Base-by-base conservation (phyloP, 805 yeast genomes). In the Yarrowia porcina region DNA sequence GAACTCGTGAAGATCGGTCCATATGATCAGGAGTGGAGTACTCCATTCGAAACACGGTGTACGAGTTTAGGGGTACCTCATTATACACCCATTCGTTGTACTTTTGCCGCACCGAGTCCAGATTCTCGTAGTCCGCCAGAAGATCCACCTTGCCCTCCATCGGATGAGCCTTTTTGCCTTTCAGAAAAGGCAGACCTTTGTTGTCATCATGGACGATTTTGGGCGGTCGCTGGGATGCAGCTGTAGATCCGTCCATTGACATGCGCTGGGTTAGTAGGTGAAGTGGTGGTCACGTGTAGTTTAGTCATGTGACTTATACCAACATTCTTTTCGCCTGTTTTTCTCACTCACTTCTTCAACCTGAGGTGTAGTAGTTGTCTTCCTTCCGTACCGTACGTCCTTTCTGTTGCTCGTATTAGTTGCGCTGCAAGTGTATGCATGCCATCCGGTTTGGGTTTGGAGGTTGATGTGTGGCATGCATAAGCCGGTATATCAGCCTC, bases 41-140 rank as follows among this genome's bases (percentile, higher is more conserved):
- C 63, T 66, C 67, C 36, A 74, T 67, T 63, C 74, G 70, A 25
- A 66, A 50, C 17, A 76, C 76, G 5, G 77, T 73, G 64, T 69
- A 72, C 20, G 75, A 70, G 25, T 67, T 64, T 17, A 41, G 61
- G 18, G 66, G 66, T 10, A 65, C 23, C 20, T 56, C 38, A 8
- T 39, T 56, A 20, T 41, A 20, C 21, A 42, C 23, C 45, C 50
- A 44, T 20, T 50, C 42, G 25, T 35, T 25, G 49, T 56, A 56
- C 21, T 30, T 39, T 20, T 39, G 39, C 4, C 49, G 25, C 10
- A 56, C 61, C 10, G 21, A 12, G 47, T 56, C 61, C 27, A 39
- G 61, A 5, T 23, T 13, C 30, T 56, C 49, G 49, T 41, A 41
- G 38, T 56, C 61, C 30, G 28, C 28, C 28, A 56, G 27, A 13